Evolutionary conservation across 2,329 filamentous ascomycete genomes (phyloP).

Genomic region (Pseudocercospora musae): DNA sequence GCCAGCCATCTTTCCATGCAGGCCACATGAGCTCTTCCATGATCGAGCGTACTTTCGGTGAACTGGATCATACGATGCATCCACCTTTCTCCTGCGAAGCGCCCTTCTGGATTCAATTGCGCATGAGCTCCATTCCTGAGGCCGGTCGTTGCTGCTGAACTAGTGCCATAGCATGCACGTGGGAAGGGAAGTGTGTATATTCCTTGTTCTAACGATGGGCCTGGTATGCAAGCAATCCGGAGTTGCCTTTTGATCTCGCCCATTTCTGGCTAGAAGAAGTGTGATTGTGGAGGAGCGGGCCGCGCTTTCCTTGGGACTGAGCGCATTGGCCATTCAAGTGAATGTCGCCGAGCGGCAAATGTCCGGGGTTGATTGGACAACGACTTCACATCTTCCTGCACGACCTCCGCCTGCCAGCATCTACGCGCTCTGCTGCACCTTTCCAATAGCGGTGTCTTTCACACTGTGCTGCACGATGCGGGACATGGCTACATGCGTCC

Average conservation of each 20-base stretch:
- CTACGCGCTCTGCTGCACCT: constrained; percentile 29
- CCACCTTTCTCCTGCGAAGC: constrained; percentile 7
- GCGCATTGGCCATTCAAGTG: constrained; percentile 5
- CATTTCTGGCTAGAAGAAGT: background rate
- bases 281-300: constrained; percentile 7
- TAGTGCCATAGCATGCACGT: constrained; percentile 3
- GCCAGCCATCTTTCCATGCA: constrained; percentile 14
- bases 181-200: background rate
- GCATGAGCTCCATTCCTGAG: background rate
- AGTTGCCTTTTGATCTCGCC: background rate
- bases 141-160: constrained; percentile 4
- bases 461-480: background rate
- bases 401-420: constrained; percentile 19
- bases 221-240: constrained; percentile 10
- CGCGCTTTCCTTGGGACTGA: background rate
- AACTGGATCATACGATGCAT: constrained; percentile 2
- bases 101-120: background rate
- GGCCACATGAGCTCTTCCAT: background rate
- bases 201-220: background rate
- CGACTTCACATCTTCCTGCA: constrained; percentile 7
- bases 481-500: constrained; percentile 11
- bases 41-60: constrained; percentile 2
- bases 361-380: constrained; percentile 4
- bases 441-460: constrained; percentile 25
- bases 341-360: constrained; percentile 1